These are phyloP conservation scores for Peronospora tabacina DNA, from an alignment of 352 stramenopile genomes.

Conservation along the genomic window DNA sequence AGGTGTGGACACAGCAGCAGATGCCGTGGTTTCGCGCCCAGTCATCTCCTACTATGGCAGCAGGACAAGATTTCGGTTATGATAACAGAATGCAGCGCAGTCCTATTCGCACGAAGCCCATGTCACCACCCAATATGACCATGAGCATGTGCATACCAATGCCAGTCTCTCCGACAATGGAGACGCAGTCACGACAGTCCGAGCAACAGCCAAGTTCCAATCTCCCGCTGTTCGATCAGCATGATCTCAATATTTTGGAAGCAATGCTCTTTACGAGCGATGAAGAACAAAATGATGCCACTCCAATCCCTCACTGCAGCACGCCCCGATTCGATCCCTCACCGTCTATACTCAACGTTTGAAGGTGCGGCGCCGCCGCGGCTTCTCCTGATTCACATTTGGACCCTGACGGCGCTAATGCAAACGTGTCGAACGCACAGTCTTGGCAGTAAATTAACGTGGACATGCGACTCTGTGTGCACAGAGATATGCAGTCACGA, in stretches of 20 bases:
- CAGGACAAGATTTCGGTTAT: conserved; percentile 29
- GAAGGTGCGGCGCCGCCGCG: conserved; percentile 22
- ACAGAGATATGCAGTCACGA: conserved; percentile 4
- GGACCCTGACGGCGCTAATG: conserved; percentile 24
- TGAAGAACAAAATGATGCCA: conserved; percentile 30
- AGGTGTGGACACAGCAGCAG: conserved; percentile 26
- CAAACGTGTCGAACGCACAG: conserved; percentile 19
- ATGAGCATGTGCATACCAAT: conserved; percentile 20
- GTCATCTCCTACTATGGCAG: conserved; percentile 20
- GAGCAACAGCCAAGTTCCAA: conserved; percentile 9
- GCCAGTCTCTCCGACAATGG: conserved; percentile 9
- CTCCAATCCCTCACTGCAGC: conserved; percentile 20
- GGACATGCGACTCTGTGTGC: background rate
- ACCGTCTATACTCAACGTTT: conserved; percentile 34
- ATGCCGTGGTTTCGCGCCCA: conserved; percentile 17
- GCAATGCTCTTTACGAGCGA: conserved; percentile 49
- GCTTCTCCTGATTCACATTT: conserved; percentile 18
- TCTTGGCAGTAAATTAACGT: conserved; percentile 8
- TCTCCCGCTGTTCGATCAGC: conserved; percentile 34
- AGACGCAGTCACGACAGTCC: background rate
- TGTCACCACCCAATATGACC: conserved; percentile 25
- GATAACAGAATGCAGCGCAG: conserved; percentile 16
- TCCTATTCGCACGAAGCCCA: conserved; percentile 9
- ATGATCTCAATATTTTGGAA: conserved; percentile 48
- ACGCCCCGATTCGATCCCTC: conserved; percentile 18